Base-by-base conservation (phyloP, 2,329 filamentous ascomycete species). In the Akanthomyces muscarius region DNA sequence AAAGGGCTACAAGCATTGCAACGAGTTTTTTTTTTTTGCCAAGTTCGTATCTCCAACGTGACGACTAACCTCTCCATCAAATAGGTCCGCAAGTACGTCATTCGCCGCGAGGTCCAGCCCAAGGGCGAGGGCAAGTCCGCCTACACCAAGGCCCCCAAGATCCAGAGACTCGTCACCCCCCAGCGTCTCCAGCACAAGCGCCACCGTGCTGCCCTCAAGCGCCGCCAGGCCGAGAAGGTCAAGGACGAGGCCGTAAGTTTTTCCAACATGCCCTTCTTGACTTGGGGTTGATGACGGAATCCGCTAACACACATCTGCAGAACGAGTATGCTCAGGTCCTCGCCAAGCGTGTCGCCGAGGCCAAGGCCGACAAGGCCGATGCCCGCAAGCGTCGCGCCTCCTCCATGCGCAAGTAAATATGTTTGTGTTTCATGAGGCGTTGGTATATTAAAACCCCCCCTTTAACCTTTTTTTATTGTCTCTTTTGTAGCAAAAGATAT, bases 151-250 rank as follows among this genome's bases (percentile, higher is more conserved):
- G 95, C 95, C 75, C 95, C 95, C 81, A 96, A 94, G 88, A 99
- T 99, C 84, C 95, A 99, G 89, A 92, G 95, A 80, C 92, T 99
- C 75, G 92, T 99, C 75, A 99, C 95, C 77, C 95, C 95, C 80
- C 95, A 98, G 86, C 95, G 95, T 81, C 92, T 99, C 78, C 95
- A 99, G 88, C 95, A 97, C 90, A 99, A 98, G 91, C 92, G 95
- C 77, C 95, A 98, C 87, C 88, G 93, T 74, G 85, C 96, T 76
- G 94, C 95, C 76, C 90, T 99, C 84, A 99, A 99, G 92, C 92
- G 94, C 81, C 94, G 95, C 82, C 91, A 92, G 78, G 84, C 93
- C 76, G 95, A 99, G 86, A 90, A 93, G 82, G 88, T 92, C 84
- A 97, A 97, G 89, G 95, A 99, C 79, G 94, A 96, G 86, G 95